A percentile compares a stretch with the other conserved stretches of the same genome.
Conservation (phyloP, 1,284 basidiomycete species). For the Fomitopsis betulina region DNA sequence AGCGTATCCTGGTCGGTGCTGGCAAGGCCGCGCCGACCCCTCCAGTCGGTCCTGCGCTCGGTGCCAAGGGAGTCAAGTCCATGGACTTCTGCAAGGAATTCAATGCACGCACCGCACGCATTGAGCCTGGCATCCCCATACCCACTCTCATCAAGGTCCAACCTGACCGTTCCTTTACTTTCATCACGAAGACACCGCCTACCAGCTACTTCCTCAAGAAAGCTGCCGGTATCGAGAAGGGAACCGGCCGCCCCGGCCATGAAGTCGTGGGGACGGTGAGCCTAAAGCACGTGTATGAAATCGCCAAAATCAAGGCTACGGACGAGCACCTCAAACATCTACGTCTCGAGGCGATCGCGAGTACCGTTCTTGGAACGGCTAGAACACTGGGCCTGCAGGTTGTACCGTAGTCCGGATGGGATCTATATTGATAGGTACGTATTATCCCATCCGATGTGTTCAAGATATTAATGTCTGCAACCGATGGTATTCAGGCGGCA, state of each 20-base stretch:
- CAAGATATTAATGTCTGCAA: background rate
- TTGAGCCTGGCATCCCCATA: slow-evolving; percentile 83
- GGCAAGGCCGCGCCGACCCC: slow-evolving; percentile 96
- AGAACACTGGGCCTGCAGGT: slow-evolving; percentile 84
- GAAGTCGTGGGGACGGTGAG: slow-evolving; percentile 78
- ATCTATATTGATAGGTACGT: slow-evolving; percentile 20
- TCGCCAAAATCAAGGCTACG: slow-evolving; percentile 93
- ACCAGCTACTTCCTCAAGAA: slow-evolving; percentile 92
- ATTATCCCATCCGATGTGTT: slow-evolving; percentile 14
- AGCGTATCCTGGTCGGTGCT: slow-evolving; percentile 89
- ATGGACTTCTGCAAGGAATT: slow-evolving; percentile 99
- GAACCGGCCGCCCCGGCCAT: slow-evolving; percentile 76
- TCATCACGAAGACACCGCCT: slow-evolving; percentile 89
- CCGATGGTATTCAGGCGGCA: background rate
- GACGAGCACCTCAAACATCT: slow-evolving; percentile 87
- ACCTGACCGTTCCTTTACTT: slow-evolving; percentile 94
- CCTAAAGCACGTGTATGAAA: slow-evolving; percentile 98
- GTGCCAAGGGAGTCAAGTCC: slow-evolving; percentile 97
- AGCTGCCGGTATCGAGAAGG: slow-evolving; percentile 88
- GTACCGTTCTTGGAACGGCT: slow-evolving; percentile 82
- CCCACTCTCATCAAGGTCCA: slow-evolving; percentile 92
- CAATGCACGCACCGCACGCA: slow-evolving; percentile 86
- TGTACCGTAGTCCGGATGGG: slow-evolving; percentile 59
- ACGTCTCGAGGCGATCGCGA: slow-evolving; percentile 82
- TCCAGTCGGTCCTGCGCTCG: slow-evolving; percentile 94